phyloP scores from a whole-genome alignment of 345 rosid species.

The Gossypioides kirkii region DNA sequence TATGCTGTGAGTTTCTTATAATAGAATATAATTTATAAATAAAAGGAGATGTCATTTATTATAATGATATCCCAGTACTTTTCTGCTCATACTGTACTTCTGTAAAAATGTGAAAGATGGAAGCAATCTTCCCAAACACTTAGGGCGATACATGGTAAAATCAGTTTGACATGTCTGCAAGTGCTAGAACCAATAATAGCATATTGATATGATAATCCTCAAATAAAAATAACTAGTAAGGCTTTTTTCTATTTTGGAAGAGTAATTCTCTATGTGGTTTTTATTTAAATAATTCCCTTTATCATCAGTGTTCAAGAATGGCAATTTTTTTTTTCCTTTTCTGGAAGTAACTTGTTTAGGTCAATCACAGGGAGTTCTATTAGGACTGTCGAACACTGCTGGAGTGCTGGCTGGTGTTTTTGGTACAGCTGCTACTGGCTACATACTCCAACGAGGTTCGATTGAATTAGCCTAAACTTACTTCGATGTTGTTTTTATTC shows the following conservation, averaged over 20 bases:
- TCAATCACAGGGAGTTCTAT: conserved; percentile 70
- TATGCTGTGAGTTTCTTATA: conserved; percentile 62
- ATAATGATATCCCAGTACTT: not conserved
- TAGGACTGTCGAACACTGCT: conserved; percentile 91
- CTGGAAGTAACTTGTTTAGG: conserved; percentile 7
- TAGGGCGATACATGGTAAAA: not conserved
- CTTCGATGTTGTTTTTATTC: not conserved
- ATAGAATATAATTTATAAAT: not conserved
- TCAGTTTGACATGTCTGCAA: not conserved
- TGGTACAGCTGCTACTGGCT: conserved; percentile 95
- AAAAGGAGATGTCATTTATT: not conserved
- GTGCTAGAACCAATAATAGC: conserved; percentile 6
- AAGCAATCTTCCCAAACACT: not conserved
- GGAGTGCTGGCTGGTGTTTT: conserved; percentile 95
- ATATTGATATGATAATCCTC: not conserved
- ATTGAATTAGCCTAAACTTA: not conserved
- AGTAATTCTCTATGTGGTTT: not conserved
- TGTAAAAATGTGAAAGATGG: not conserved
- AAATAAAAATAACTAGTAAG: not conserved
- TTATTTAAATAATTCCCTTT: not conserved
- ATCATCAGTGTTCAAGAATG: not conserved
- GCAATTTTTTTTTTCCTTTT: not conserved
- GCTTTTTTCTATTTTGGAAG: not conserved
- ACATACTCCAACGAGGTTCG: conserved; percentile 82
- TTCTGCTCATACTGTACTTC: not conserved